phyloP scores from a whole-genome alignment of 768 basidiomycete genomes.

The Lactarius hengduanensis region DNA sequence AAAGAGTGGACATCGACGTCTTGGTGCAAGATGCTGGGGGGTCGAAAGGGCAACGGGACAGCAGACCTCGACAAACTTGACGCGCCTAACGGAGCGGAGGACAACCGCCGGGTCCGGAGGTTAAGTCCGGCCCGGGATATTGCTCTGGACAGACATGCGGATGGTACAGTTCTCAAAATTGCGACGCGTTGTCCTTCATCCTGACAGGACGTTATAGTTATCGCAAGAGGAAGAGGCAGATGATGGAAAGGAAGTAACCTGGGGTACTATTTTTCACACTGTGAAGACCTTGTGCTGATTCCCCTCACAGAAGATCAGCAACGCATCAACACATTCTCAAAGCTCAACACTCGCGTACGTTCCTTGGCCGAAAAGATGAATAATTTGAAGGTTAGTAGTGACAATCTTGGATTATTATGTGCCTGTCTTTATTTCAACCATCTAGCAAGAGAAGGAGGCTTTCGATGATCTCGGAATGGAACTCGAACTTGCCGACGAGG shows the following conservation, averaged over 20 bases:
- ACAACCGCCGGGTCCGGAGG: neutral
- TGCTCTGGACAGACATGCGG: slow-evolving; percentile 43
- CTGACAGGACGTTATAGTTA: slow-evolving; percentile 45
- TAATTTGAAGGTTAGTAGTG: slow-evolving; percentile 61
- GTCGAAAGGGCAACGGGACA: neutral
- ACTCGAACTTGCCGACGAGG: slow-evolving; percentile 86
- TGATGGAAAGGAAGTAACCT: slow-evolving; percentile 75
- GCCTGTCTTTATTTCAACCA: slow-evolving; percentile 4
- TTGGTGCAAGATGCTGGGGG: neutral
- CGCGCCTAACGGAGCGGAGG: neutral
- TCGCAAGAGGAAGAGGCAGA: slow-evolving; percentile 75
- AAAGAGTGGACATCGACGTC: slow-evolving; percentile 19
- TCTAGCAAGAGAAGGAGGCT: slow-evolving; percentile 91
- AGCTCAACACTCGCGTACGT: slow-evolving; percentile 77
- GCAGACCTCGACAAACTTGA: neutral
- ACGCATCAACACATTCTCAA: slow-evolving; percentile 88
- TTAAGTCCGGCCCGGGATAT: neutral
- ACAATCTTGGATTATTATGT: neutral
- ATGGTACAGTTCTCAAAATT: slow-evolving; percentile 44
- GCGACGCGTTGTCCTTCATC: neutral
- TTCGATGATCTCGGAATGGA: slow-evolving; percentile 87
- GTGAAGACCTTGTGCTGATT: neutral
- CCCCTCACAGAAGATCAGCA: slow-evolving; percentile 66
- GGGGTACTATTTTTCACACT: slow-evolving; percentile 50
- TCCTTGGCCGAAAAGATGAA: slow-evolving; percentile 71